Evolutionary conservation across 1,284 basidiomycete genomes (phyloP).

Genomic region (Ustilago sp.): DNA sequence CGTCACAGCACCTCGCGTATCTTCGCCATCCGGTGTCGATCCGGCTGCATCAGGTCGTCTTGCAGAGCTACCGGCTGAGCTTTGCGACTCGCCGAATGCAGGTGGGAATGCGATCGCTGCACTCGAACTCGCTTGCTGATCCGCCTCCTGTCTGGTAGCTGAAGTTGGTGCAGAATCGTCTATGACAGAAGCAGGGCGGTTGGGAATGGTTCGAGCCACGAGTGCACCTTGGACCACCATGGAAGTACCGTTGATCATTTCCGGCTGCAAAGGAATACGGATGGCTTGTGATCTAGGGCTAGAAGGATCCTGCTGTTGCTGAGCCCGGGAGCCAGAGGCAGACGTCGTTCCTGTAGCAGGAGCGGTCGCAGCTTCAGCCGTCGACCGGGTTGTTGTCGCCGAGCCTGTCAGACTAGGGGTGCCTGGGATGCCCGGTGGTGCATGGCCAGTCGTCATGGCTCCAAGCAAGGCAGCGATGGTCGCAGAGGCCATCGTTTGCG

Average conservation of each 20-base stretch:
- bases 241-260: slow-evolving; percentile 59
- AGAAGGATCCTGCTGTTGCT: slow-evolving; percentile 14
- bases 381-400: background rate
- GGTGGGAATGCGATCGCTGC: background rate
- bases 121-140: background rate
- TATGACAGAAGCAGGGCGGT: slow-evolving; percentile 13
- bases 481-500: slow-evolving; percentile 18
- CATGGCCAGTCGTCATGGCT: slow-evolving; percentile 7
- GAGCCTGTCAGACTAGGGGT: background rate
- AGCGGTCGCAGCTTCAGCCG: background rate
- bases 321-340: slow-evolving; percentile 1
- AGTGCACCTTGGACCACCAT: slow-evolving; percentile 68
- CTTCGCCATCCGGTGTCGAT: slow-evolving; percentile 20
- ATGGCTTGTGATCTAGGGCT: slow-evolving; percentile 18
- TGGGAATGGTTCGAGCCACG: slow-evolving; percentile 49
- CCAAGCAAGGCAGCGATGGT: slow-evolving; percentile 40
- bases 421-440: background rate
- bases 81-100: background rate
- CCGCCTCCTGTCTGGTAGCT: background rate
- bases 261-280: slow-evolving; percentile 38
- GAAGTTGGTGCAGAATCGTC: background rate
- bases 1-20: slow-evolving; percentile 57
- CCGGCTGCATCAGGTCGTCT: slow-evolving; percentile 2
- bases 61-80: background rate
- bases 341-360: background rate